Conservation (phyloP, 352 stramenopile genomes). For the Globisporangium spinosum region DNA sequence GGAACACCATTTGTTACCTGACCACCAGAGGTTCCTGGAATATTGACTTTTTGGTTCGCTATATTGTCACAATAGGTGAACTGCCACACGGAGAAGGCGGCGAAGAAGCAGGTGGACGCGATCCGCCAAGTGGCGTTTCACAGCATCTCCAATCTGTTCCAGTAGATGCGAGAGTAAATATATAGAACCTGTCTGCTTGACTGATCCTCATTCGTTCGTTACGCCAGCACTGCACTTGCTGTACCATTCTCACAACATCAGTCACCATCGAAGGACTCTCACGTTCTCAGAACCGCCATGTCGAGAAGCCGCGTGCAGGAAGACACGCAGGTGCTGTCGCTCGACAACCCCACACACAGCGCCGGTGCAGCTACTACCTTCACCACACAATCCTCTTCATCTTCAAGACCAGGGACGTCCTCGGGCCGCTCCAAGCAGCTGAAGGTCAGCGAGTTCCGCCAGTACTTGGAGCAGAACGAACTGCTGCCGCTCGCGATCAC, state of each 20-base stretch:
- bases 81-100: conserved; percentile 53
- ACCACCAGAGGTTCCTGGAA: too few relatives aligned
- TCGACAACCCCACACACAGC: conserved; percentile 26
- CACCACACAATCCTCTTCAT: neutral
- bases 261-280: neutral
- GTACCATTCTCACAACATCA: neutral
- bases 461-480: conserved; percentile 63
- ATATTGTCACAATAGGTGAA: conserved; percentile 47
- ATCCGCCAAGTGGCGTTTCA: conserved; percentile 63
- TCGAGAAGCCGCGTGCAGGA: conserved; percentile 12
- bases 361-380: neutral
- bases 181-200: neutral
- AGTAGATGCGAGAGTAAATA: neutral
- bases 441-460: conserved; percentile 71
- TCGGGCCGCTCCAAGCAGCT: conserved; percentile 37
- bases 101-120: conserved; percentile 66
- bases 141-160: conserved; percentile 55
- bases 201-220: neutral
- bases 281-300: conserved; percentile 4
- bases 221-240: neutral
- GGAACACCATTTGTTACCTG: too few relatives aligned
- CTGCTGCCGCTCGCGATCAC: conserved; percentile 62
- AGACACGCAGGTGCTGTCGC: conserved; percentile 42
- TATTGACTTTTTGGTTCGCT: neutral
- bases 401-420: conserved; percentile 7